phyloP scores from a whole-genome alignment of 1,139 yeast genomes.

The Blastobotrys illinoisensis region DNA sequence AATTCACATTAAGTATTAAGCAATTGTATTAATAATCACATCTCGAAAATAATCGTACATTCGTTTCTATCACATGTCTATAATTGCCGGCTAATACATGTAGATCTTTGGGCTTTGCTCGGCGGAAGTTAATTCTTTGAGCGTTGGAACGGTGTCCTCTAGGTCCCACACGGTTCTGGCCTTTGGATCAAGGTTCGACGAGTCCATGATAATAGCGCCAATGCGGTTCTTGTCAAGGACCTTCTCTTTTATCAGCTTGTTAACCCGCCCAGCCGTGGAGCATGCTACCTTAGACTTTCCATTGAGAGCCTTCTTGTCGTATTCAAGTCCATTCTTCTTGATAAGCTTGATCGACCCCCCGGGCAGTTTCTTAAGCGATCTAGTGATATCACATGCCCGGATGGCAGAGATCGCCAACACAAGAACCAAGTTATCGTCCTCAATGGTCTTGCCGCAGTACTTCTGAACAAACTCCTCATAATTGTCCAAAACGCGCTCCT shows the following conservation, averaged over 20 bases:
- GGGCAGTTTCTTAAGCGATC: conserved; percentile 42
- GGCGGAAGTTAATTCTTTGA: conserved; percentile 20
- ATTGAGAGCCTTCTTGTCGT: conserved; percentile 49
- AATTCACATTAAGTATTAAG: too few species aligned
- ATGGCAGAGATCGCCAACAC: conserved; percentile 63
- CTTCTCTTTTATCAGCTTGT: conserved; percentile 44
- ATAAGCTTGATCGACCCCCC: conserved; percentile 57
- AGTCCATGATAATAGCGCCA: conserved; percentile 51
- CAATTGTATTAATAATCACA: too few species aligned
- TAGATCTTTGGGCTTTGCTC: conserved; percentile 20
- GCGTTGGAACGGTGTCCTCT: conserved; percentile 28
- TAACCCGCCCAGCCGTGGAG: conserved; percentile 58
- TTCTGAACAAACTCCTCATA: conserved; percentile 40
- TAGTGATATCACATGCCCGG: conserved; percentile 65
- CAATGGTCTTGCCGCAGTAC: conserved; percentile 12
- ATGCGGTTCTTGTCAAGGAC: conserved; percentile 36
- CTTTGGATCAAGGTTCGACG: conserved; percentile 58
- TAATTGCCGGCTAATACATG: conserved; percentile 24
- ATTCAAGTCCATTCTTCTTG: conserved; percentile 57
- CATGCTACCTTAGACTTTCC: conserved; percentile 54
- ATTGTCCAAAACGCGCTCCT: conserved; percentile 45
- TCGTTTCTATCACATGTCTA: background rate
- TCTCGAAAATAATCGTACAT: background rate
- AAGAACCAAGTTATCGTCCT: conserved; percentile 38
- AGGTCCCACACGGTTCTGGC: conserved; percentile 59